Evolutionary conservation across 1,284 basidiomycete species (phyloP), one percentile per base, ranked within the genome.

Genomic region (Psilocybe mexicana): DNA sequence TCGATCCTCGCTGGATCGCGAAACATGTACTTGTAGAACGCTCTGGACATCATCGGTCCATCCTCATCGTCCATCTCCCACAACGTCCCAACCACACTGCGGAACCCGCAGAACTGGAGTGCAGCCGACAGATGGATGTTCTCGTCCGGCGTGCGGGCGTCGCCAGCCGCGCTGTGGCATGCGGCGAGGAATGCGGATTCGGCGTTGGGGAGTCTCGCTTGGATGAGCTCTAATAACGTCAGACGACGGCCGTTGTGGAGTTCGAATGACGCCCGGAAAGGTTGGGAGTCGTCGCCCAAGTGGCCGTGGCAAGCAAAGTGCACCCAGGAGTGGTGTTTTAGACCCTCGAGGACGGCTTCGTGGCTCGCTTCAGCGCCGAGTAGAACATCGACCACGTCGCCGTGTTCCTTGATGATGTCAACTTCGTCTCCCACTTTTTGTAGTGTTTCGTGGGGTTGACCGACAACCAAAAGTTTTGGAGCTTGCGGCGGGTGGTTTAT

Each of bases 41-140:
- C 55, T 24, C 61, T 50, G 1, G 69, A 54, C 6, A 70, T 50
- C 3, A 50, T 23, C 6, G 63, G 63, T 11, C 64, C 72, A 49
- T 68, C 63, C 2, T 12, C 14, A 46, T 73, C 69, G 2, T 45
- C 50, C 58, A 74, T 69, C 18, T 59, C 55, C 75, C 75, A 78
- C 62, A 77, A 61, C 35, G 77, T 75, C 11, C 74, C 77, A 11
- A 79, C 65, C 1, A 77, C 76, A 33, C 67, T 70, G 6, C 66
- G 60, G 52, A 72, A 68, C 4, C 75, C 76, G 8, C 63, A 62
- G 47, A 73, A 74, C 7, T 7, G 6, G 7, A 36, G 6, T 0
- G 68, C 71, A 1, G 71, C 70, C 3, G 72, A 68, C 6, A 77
- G 69, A 58, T 76, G 73, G 7, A 76, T 57, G 7, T 63, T 63